phyloP scores from a whole-genome alignment of 2,329 filamentous ascomycete genomes.

The Xylariomycetidae sp. region DNA sequence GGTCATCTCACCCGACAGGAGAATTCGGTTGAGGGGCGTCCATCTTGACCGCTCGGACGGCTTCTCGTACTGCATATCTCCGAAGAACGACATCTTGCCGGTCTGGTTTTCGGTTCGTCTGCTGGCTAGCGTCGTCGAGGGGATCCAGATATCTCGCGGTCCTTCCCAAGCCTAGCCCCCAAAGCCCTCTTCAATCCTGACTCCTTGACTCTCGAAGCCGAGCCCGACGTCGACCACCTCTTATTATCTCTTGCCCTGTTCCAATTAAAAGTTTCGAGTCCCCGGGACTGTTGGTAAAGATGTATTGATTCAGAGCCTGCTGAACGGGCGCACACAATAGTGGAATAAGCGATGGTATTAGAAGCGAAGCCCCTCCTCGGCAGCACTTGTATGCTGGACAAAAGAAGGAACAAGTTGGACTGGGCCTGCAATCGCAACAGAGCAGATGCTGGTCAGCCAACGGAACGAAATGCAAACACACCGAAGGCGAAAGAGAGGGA shows the following conservation, averaged over 20 bases:
- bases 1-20: constrained; percentile 77
- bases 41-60: constrained; percentile 70
- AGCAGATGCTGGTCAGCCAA: constrained; percentile 29
- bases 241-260: too few species aligned
- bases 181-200: neutral
- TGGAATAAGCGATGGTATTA: too few species aligned
- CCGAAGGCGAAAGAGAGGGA: constrained; percentile 17
- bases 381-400: too few species aligned
- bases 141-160: constrained; percentile 7
- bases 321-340: constrained; percentile 39
- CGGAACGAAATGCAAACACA: constrained; percentile 23
- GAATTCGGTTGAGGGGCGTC: constrained; percentile 75
- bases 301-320: constrained; percentile 47
- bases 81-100: constrained; percentile 31
- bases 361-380: too few species aligned
- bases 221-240: constrained; percentile 9
- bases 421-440: constrained; percentile 26
- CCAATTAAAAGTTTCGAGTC: constrained; percentile 15
- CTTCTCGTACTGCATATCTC: constrained; percentile 31
- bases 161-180: constrained; percentile 9
- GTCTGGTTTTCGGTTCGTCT: constrained; percentile 10
- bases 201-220: too few species aligned
- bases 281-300: constrained; percentile 11
- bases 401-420: constrained; percentile 20
- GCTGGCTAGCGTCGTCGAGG: constrained; percentile 8